Evolutionary conservation across 2,329 filamentous ascomycete genomes (phyloP).

Genomic region (Monilinia vaccinii-corymbosi): DNA sequence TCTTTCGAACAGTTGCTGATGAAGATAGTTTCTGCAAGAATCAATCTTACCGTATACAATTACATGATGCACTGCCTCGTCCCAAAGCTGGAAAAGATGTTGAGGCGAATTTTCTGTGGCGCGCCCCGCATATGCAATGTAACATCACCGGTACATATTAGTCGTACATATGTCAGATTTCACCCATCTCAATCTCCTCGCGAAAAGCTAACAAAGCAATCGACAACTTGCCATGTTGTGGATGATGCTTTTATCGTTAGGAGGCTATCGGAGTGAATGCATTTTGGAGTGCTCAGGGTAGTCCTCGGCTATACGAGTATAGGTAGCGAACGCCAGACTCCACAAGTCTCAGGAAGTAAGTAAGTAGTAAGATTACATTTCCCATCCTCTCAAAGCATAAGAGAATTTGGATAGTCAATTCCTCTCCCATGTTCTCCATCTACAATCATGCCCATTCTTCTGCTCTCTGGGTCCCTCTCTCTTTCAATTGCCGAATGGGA

Average conservation of each 20-base stretch:
- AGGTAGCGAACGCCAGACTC: too few species aligned
- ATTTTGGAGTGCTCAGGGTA: not conserved
- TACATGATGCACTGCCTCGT: not conserved
- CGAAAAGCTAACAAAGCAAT: not conserved
- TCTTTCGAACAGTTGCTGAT: not conserved
- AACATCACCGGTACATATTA: not conserved
- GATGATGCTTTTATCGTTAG: not conserved
- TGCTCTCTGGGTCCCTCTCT: not conserved
- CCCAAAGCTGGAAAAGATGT: not conserved
- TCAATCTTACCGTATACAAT: not conserved
- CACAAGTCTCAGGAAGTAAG: not conserved
- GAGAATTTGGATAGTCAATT: not conserved
- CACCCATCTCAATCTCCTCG: not conserved
- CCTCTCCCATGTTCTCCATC: not conserved
- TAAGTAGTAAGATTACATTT: too few species aligned
- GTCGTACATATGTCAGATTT: not conserved
- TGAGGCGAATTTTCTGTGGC: not conserved
- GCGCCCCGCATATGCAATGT: constrained; percentile 1
- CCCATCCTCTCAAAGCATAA: too few species aligned
- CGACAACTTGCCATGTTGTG: not conserved
- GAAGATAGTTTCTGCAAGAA: not conserved
- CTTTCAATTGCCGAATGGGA: not conserved
- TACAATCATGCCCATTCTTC: not conserved
- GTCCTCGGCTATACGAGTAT: not conserved
- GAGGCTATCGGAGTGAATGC: not conserved